phyloP scores from a whole-genome alignment of 768 basidiomycete species.

The Sarcodon aspratus region DNA sequence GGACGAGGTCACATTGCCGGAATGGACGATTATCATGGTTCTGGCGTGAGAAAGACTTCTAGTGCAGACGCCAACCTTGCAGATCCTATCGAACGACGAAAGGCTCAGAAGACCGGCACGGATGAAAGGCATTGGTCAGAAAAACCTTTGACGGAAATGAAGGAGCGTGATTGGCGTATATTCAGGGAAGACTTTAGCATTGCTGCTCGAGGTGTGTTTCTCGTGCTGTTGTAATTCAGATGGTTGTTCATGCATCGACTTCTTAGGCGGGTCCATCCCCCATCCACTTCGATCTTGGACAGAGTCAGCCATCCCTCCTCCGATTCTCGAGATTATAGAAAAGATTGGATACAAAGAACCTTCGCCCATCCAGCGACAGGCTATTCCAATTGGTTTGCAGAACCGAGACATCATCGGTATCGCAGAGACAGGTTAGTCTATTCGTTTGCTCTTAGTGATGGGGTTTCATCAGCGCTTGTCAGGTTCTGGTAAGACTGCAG shows the following conservation, averaged over 20 bases:
- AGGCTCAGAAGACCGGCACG: slow-evolving; percentile 67
- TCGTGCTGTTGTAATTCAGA: background rate
- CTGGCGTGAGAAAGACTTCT: slow-evolving; percentile 20
- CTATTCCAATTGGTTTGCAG: slow-evolving; percentile 96
- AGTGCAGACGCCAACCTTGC: slow-evolving; percentile 41
- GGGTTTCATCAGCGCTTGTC: slow-evolving; percentile 1
- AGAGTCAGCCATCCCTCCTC: slow-evolving; percentile 74
- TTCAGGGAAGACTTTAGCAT: slow-evolving; percentile 99
- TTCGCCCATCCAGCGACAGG: slow-evolving; percentile 93
- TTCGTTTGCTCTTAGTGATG: background rate
- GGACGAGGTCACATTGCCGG: slow-evolving; percentile 76
- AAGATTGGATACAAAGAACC: slow-evolving; percentile 95
- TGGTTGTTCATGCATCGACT: background rate
- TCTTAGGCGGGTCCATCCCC: slow-evolving; percentile 80
- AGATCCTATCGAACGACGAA: slow-evolving; percentile 74
- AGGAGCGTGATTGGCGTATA: slow-evolving; percentile 97
- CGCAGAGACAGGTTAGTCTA: slow-evolving; percentile 80
- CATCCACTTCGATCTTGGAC: slow-evolving; percentile 88
- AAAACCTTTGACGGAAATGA: slow-evolving; percentile 86
- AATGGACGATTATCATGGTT: slow-evolving; percentile 52
- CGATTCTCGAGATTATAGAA: slow-evolving; percentile 77
- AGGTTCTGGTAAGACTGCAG: slow-evolving; percentile 99
- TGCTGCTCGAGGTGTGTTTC: slow-evolving; percentile 65
- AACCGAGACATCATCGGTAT: slow-evolving; percentile 97
- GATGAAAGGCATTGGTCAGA: slow-evolving; percentile 99